These are phyloP conservation scores for Macrolepiota albuminosa DNA, from an alignment of 768 basidiomycete species.

Conservation along the genomic window DNA sequence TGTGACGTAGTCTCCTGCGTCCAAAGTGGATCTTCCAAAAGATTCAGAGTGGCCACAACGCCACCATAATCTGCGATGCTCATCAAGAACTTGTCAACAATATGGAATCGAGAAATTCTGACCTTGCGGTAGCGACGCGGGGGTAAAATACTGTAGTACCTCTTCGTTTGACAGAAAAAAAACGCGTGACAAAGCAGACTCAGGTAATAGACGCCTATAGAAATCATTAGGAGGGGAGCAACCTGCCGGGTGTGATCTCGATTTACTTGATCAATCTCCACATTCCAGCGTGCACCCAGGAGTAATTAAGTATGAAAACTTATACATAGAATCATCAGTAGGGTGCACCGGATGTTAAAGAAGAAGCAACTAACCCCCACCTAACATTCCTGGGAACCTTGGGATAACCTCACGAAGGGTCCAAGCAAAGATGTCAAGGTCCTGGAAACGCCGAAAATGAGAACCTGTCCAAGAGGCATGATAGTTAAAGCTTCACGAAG, in stretches of 20 bases:
- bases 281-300: slow-evolving; percentile 65
- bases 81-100: slow-evolving; percentile 4
- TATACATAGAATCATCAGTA: slow-evolving; percentile 1
- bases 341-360: slow-evolving; percentile 2
- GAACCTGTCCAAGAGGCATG: slow-evolving; percentile 5
- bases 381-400: slow-evolving; percentile 72
- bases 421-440: slow-evolving; percentile 60
- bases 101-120: background rate
- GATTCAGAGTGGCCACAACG: slow-evolving; percentile 43
- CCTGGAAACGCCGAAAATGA: slow-evolving; percentile 29
- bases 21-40: slow-evolving; percentile 47
- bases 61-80: slow-evolving; percentile 61
- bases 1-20: slow-evolving; percentile 18
- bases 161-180: slow-evolving; percentile 60
- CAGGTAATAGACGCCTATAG: slow-evolving; percentile 56
- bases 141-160: slow-evolving; percentile 49
- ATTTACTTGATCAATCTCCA: slow-evolving; percentile 66
- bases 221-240: slow-evolving; percentile 8
- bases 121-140: slow-evolving; percentile 58
- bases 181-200: slow-evolving; percentile 52
- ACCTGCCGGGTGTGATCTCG: background rate
- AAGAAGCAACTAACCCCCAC: slow-evolving; percentile 45
- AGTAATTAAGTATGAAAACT: slow-evolving; percentile 73
- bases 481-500: slow-evolving; percentile 33
- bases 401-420: slow-evolving; percentile 61